These are phyloP conservation scores for Mycothermus thermophilus DNA, from an alignment of 495 filamentous ascomycete genomes.

Conservation along the genomic window DNA sequence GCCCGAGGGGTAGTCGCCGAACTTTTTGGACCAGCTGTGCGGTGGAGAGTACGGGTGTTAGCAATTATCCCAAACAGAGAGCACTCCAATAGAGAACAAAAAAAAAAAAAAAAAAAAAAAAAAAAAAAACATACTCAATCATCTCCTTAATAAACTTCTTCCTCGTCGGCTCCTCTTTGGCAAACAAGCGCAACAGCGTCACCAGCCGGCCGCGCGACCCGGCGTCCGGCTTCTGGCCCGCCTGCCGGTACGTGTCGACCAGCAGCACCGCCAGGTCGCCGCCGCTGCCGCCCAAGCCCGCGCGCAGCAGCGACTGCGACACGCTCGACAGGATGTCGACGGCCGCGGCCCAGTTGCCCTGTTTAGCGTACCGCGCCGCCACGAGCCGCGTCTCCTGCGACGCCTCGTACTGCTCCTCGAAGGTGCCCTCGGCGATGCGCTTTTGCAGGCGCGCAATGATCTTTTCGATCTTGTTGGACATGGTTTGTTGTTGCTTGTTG, in stretches of 20 bases:
- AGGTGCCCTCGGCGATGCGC: constrained; percentile 84
- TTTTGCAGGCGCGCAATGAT: constrained; percentile 36
- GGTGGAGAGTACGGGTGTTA: too few species aligned
- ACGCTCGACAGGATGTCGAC: constrained; percentile 77
- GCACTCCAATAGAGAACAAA: background rate
- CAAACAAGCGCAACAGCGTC: constrained; percentile 61
- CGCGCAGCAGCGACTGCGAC: constrained; percentile 69
- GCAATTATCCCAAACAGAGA: background rate
- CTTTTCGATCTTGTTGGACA: constrained; percentile 29
- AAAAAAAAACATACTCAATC: constrained; percentile 45
- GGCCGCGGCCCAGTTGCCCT: constrained; percentile 65
- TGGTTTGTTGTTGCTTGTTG: background rate
- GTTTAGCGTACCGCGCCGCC: constrained; percentile 80
- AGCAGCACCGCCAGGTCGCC: constrained; percentile 80
- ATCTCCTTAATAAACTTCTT: constrained; percentile 86
- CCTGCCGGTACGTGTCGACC: constrained; percentile 77
- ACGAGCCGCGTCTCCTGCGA: constrained; percentile 94
- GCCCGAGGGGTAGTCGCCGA: constrained; percentile 76
- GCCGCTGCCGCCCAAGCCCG: constrained; percentile 81
- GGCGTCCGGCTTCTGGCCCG: constrained; percentile 56
- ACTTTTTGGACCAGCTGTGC: constrained; percentile 65
- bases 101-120: background rate
- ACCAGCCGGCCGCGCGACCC: constrained; percentile 44
- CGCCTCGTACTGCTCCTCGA: constrained; percentile 64
- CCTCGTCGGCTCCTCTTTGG: constrained; percentile 68